Evolutionary conservation across 371 early-diverging fungal genomes (phyloP).

Genomic region (Mortierella sp.): DNA sequence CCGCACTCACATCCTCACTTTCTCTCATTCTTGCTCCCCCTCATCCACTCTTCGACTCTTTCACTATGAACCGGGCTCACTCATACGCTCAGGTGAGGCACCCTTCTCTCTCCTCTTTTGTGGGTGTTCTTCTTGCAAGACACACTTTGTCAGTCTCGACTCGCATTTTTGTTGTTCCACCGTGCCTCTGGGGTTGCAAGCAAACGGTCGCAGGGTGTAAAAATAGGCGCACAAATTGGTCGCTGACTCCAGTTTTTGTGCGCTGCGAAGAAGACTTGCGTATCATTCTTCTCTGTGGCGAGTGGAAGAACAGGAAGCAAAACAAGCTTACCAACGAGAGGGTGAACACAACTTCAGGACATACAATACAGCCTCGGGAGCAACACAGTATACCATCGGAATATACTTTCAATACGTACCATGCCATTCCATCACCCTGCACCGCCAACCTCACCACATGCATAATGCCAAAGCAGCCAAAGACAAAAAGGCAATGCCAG

Average conservation of each 20-base stretch:
- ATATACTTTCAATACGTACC: too few species aligned
- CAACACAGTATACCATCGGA: too few species aligned
- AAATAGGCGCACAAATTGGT: too few species aligned
- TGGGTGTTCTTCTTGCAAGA: not conserved
- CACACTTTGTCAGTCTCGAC: not conserved
- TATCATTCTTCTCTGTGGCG: not conserved
- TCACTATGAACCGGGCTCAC: constrained; percentile 52
- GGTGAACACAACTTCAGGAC: not conserved
- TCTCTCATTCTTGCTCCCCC: not conserved
- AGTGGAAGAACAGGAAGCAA: not conserved
- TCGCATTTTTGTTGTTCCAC: constrained; percentile 3
- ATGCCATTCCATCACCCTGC: too few species aligned
- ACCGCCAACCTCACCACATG: too few species aligned
- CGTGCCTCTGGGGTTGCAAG: not conserved
- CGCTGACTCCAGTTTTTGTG: not conserved
- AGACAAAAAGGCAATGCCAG: too few species aligned
- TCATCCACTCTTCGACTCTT: not conserved
- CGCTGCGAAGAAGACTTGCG: not conserved
- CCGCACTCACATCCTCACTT: constrained; percentile 6
- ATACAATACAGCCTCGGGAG: not conserved
- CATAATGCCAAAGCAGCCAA: too few species aligned
- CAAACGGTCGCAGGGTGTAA: too few species aligned
- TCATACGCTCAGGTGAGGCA: constrained; percentile 50
- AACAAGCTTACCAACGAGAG: not conserved
- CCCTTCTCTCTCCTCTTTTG: not conserved